These are phyloP conservation scores for Xylariaceae sp. DNA, from an alignment of 2,329 filamentous ascomycete species.

Conservation along the genomic window DNA sequence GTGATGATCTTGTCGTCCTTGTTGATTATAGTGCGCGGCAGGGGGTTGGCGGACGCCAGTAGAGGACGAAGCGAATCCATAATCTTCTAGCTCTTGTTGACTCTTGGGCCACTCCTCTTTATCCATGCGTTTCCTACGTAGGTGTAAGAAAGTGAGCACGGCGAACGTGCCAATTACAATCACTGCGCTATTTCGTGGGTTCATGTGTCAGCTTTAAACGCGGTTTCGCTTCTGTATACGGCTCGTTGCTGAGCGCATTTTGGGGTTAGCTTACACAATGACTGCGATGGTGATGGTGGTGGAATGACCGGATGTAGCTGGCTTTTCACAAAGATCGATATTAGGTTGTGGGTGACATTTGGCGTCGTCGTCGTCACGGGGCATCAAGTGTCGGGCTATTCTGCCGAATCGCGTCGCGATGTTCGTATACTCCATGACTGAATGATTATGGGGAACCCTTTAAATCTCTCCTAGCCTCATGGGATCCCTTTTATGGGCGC, in stretches of 20 bases:
- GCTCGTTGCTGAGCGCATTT: neutral
- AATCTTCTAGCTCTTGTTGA: constrained; percentile 31
- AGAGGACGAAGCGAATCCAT: constrained; percentile 22
- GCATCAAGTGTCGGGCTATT: constrained; percentile 19
- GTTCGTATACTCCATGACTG: constrained; percentile 13
- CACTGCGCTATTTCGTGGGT: constrained; percentile 18
- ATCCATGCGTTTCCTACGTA: constrained; percentile 24
- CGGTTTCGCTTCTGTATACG: too few relatives aligned
- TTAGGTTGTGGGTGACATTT: constrained; percentile 26
- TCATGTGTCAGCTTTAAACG: constrained; percentile 1
- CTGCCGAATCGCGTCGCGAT: constrained; percentile 15
- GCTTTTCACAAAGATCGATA: constrained; percentile 30
- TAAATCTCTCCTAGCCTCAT: too few relatives aligned
- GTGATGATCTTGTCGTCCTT: neutral
- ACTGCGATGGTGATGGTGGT: constrained; percentile 24
- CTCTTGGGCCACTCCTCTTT: constrained; percentile 28
- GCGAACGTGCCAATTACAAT: constrained; percentile 18
- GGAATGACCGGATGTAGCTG: constrained; percentile 15
- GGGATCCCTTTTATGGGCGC: too few relatives aligned
- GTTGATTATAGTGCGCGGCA: neutral
- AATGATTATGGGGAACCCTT: too few relatives aligned
- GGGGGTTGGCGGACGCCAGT: constrained; percentile 10
- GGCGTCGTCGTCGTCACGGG: constrained; percentile 15
- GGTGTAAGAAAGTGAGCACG: constrained; percentile 25
- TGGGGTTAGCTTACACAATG: constrained; percentile 21